Base-by-base conservation (phyloP, 2,329 filamentous ascomycete genomes). In the Apiospora hydei region DNA sequence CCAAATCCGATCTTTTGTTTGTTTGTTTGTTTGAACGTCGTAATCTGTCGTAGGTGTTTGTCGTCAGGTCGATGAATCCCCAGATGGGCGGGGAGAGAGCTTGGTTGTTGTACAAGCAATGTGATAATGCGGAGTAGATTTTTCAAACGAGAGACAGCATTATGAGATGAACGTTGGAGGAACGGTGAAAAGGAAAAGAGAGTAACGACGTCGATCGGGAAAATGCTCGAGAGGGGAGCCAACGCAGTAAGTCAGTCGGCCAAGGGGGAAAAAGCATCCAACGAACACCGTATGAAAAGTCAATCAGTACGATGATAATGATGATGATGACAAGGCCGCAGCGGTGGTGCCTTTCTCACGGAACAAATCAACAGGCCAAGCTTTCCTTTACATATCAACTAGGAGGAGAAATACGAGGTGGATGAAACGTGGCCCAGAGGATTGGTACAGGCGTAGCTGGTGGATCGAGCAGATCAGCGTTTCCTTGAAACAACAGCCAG, bases 321-420 rank as follows among this genome's bases (percentile, higher is more conserved):
- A 41, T 2, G 30, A n/a, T 41, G 30, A 24, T 64, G 10, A 3
- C 8, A 41, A 13, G 18, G 30, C 16, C 30, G n/a, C 10, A 64
- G 53, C 53, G n/a, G 10, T 64, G 30, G 3, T 24, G 41, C 41
- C 41, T 43, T 14, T 43, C 41, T 64, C n/a, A 41, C 21, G 7
- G 57, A 14, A 21, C 57, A 41, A 41, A 64, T 3, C 30, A 64
- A 64, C 4, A 30, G 34, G 57, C 57, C 21, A 64, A 64, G 57
- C 30, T n/a, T 64, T 41, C 57, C 57, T 64, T 64, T 64, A 64
- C 57, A 64, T 64, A 64, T n/a, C 41, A 64, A 64, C 57, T 24
- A 30, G 57, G 18, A 64, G 21, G 57, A 11, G 10, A 34, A 61
- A 64, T 64, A 64, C 57, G 57, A 64, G 57, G 57, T 64, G 57